Conservation (phyloP, 345 rosid genomes). For the Lagerstroemia speciosa region DNA sequence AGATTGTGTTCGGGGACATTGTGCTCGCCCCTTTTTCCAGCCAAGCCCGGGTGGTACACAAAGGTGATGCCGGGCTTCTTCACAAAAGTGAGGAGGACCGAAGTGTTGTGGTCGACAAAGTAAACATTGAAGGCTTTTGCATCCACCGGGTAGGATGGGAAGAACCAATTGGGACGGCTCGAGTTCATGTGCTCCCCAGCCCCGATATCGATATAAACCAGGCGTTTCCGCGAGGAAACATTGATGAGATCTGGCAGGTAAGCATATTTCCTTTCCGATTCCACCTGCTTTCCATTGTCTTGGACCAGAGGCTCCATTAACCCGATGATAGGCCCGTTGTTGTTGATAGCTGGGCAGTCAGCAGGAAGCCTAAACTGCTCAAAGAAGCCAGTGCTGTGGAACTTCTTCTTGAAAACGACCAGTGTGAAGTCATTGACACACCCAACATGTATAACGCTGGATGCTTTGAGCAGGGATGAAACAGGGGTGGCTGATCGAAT, state of each 20-base stretch:
- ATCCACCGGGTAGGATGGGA: conserved; percentile 58
- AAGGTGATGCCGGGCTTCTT: conserved; percentile 65
- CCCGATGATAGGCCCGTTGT: conserved; percentile 35
- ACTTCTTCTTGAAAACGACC: conserved; percentile 60
- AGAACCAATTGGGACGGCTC: conserved; percentile 41
- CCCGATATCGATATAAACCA: conserved; percentile 65
- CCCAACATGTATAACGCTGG: conserved; percentile 60
- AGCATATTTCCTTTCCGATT: conserved; percentile 29
- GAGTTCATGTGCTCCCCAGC: conserved; percentile 48
- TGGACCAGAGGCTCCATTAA: conserved; percentile 55
- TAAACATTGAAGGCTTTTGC: conserved; percentile 48
- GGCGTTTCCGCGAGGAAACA: conserved; percentile 34
- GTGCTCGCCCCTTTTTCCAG: conserved; percentile 19
- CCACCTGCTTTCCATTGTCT: conserved; percentile 23
- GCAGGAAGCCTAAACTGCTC: conserved; percentile 45
- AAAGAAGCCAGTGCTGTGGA: conserved; percentile 24
- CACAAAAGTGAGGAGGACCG: conserved; percentile 57
- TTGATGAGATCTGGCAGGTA: conserved; percentile 62
- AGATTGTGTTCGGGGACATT: conserved; percentile 23
- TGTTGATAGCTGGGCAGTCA: conserved; percentile 45
- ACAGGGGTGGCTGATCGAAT: conserved; percentile 68
- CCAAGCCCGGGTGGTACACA: conserved; percentile 73
- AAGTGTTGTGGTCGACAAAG: conserved; percentile 73
- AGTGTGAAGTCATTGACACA: conserved; percentile 42
- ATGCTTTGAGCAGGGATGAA: conserved; percentile 57